Conservation (phyloP, 2,329 filamentous ascomycete genomes). For the Pestalotiopsis sp. region DNA sequence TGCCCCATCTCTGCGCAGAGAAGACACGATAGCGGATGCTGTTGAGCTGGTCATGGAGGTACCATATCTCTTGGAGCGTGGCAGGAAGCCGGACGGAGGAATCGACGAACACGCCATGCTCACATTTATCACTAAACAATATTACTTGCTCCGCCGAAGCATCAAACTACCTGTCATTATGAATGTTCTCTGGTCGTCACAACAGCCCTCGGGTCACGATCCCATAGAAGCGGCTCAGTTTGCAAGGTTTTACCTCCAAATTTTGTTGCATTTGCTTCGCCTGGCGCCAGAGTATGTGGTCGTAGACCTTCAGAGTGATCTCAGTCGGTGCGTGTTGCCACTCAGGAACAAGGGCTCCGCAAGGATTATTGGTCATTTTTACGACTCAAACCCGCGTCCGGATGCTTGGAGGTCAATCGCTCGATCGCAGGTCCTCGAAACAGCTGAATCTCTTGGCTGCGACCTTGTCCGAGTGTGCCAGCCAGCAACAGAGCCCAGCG, state of each 20-base stretch:
- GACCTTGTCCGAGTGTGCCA: constrained; percentile 9
- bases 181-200: neutral
- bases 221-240: neutral
- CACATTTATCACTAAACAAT: neutral
- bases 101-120: neutral
- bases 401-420: neutral
- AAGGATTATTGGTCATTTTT: constrained; percentile 5
- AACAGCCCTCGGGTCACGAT: neutral
- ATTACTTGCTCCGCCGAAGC: neutral
- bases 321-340: neutral
- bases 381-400: neutral
- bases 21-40: neutral
- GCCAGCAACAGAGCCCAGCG: neutral
- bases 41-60: constrained; percentile 6
- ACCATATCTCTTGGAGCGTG: neutral
- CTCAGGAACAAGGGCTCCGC: neutral
- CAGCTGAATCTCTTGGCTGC: neutral
- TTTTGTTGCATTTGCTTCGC: neutral
- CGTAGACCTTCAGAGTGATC: neutral
- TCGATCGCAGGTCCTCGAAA: neutral
- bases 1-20: neutral
- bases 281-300: neutral
- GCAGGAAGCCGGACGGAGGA: neutral
- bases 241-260: neutral
- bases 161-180: neutral